Base-by-base conservation (phyloP, 192 early-diverging fungal species). In the Linnemannia exigua region DNA sequence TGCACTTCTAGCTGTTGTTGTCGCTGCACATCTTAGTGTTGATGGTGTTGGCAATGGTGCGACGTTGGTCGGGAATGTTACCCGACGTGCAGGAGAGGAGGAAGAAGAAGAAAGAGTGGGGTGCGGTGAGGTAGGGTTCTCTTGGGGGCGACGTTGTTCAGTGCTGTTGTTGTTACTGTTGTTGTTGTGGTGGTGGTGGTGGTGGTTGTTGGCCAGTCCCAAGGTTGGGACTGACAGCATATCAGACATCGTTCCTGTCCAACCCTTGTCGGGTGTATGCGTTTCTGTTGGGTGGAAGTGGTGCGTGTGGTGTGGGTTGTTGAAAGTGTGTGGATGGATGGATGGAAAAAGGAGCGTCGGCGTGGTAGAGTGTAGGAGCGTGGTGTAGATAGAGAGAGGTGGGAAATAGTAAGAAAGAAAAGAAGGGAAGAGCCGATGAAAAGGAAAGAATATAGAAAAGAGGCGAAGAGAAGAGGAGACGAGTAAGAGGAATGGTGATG, bases 1-100 rank as follows among this genome's bases (percentile, higher is more conserved):
- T 52, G 72, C 70, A 54, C 14, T 79, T n/a, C n/a, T n/a, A n/a
- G n/a, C n/a, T n/a, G n/a, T 69, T 33, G 67, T 80, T 37, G 76
- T 31, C 46, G 50, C 8, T 1, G 63, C 31, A 25, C 58, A 28
- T 44, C 36, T 2, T 2, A 70, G 15, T 72, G 38, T 2, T 72
- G 72, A 63, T 37, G 19, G 73, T 36, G 35, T 25, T 50, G 22
- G 7, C n/a, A 15, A 20, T 38, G 44, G 36, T 46, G 54, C 67
- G 28, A 25, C 47, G 38, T 9, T 22, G 61, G 5, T 44, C 41
- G 41, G 41, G 41, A 44, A 44, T 44, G 41, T 44, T 44, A 44
- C 5, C 41, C 41, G 41, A 6, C 5, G 41, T 44, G 52, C 22
- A 54, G 22, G 9, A 14, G 16, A 50, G 5, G 22, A 54, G n/a